These are phyloP conservation scores for Sugiyamaella novakii DNA, from an alignment of 1,139 yeast genomes.

Conservation along the genomic window DNA sequence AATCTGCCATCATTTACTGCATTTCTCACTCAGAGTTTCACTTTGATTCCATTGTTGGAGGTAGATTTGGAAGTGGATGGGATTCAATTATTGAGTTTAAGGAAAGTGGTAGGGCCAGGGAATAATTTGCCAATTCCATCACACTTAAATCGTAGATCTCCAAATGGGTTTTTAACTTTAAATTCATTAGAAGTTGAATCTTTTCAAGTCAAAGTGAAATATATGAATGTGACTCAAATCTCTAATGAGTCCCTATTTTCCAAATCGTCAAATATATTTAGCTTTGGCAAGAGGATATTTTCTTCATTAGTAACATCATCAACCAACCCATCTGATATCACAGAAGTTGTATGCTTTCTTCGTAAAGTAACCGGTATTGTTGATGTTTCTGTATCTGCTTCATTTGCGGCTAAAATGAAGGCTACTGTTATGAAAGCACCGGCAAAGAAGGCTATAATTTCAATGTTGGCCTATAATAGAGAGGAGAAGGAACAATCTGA, in stretches of 20 bases:
- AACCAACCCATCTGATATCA: constrained; percentile 39
- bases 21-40: constrained; percentile 45
- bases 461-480: constrained; percentile 39
- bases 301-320: constrained; percentile 39
- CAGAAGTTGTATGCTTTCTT: constrained; percentile 39
- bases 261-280: constrained; percentile 28
- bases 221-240: constrained; percentile 44
- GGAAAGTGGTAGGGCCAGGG: constrained; percentile 36
- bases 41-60: constrained; percentile 40
- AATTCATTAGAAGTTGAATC: constrained; percentile 36
- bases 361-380: constrained; percentile 40
- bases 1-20: constrained; percentile 43
- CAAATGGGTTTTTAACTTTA: constrained; percentile 35
- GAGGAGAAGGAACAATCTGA: constrained; percentile 39
- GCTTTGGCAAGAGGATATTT: constrained; percentile 42
- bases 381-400: constrained; percentile 38
- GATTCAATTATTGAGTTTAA: constrained; percentile 35
- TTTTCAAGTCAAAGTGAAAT: constrained; percentile 40
- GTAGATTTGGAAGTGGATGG: constrained; percentile 40
- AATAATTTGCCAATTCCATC: constrained; percentile 35
- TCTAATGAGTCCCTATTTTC: constrained; percentile 11
- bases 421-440: constrained; percentile 49
- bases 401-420: constrained; percentile 42
- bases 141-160: constrained; percentile 35
- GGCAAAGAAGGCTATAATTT: constrained; percentile 42